Base-by-base conservation (phyloP, 108 stramenopile genomes). In the Cyclotella sp. region DNA sequence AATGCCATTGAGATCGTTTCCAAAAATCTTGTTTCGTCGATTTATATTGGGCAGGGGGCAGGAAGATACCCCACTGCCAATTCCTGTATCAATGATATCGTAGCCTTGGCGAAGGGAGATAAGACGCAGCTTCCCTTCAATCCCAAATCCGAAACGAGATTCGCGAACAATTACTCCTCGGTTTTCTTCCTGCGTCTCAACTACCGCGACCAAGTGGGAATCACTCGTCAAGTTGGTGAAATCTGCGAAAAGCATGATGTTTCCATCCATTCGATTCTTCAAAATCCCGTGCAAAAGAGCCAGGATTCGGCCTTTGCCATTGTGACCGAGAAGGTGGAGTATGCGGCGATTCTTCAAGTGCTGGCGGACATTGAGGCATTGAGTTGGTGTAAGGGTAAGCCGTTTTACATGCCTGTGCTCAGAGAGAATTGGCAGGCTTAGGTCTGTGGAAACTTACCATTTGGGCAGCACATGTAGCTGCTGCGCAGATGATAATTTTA, bases 21-120 rank as follows among this genome's bases (percentile, higher is more conserved):
- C 34, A 72, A 75, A 49, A 96, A 96, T 79, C 73, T 96, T 29
- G 75, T 79, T 13, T 77, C 86, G 34, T 85, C 90, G 11, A 91
- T 90, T 42, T 93, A 92, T 77, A 91, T 92, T 66, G 95, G 95
- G 58, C 91, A 93, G 73, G 95, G 95, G 43, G 95, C 95, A 16
- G 95, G 95, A 28, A 86, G 95, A 51, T 96, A 88, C 75, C 93
- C 95, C 54, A 96, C 95, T 53, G 95, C 95, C 67, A 96, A 96
- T 80, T 84, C 81, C 43, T 92, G 90, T 60, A 74, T 96, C 68
- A 93, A 91, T 64, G 95, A 96, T 73, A 91, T 96, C 51, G 84
- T 93, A n/a, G 79, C 89, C 18, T 63, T 91, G 61, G 93, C 95
- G 24, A 91, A 90, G 87, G 91, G 90, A 13, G 91, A 93, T 74